Base-by-base conservation (phyloP, 495 filamentous ascomycete genomes). In the Friedmanniomyces simplex region DNA sequence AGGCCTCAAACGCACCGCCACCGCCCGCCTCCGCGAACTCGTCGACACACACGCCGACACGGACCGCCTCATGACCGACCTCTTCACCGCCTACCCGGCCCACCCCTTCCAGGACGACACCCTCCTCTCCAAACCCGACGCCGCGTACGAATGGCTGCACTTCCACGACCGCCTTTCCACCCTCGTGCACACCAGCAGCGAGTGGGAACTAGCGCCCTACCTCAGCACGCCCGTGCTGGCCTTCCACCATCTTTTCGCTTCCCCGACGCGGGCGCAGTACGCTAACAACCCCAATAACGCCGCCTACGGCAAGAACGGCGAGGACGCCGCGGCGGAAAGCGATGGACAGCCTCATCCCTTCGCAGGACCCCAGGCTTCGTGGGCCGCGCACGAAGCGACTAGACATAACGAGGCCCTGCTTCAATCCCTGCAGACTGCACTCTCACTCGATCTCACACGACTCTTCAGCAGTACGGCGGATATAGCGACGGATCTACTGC, bases 91-190 rank as follows among this genome's bases (percentile, higher is more conserved):
- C 60, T 98, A 95, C 67, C 88, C 90, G 8, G 81, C 81, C 50
- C 86, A 88, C 51, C 80, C 88, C 28, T 97, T 85, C 69, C 90
- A 96, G 72, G 93, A 98, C 67, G 93, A 97, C 67, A 88, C 82
- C 0, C 84, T 87, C 67, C 79, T 98, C 30, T 84, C 86, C 11
- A 98, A 98, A 64, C 93, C 93, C 0, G 82, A 84, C 63, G 68
- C 77, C 1, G 91, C 89, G 0, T 93, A 91, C 66, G 89, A 96
- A 60, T 97, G 93, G 93, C 80, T 98, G 54, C 78, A 91, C 70
- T 97, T 98, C 69, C 87, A 96, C 67, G 93, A 96, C 62, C 73
- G 76, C 1, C 80, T 94, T 57, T 91, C 87, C 7, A 79, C 82
- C 1, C 81, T 82, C 53, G 73, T 96, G 1, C 87, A 83, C 65